Percentiles rank a stretch among this genome's conserved stretches.
phyloP scores from a whole-genome alignment of 257 asterid genomes.

The Solanum bukasovii region DNA sequence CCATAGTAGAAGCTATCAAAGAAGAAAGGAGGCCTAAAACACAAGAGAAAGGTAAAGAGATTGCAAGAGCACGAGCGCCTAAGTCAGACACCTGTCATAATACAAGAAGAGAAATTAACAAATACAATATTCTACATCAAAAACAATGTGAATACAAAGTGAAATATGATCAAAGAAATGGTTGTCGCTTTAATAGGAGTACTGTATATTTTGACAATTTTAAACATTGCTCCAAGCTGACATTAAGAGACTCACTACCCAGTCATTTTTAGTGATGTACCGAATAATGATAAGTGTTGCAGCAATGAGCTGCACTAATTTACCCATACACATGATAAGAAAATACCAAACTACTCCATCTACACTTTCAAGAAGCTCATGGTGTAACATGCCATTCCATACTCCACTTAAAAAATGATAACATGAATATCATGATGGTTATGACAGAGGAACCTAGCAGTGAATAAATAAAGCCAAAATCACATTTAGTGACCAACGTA shows the following conservation, averaged over 20 bases:
- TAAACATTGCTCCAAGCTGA: background rate
- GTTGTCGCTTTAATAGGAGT: background rate
- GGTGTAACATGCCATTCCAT: background rate
- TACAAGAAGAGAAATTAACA: constrained; percentile 5
- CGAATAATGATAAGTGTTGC: background rate
- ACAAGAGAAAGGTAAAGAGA: constrained; percentile 89
- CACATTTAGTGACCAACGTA: background rate
- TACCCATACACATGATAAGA: background rate
- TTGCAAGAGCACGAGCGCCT: constrained; percentile 90
- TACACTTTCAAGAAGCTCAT: background rate
- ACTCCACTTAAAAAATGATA: background rate
- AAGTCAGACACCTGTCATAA: constrained; percentile 60
- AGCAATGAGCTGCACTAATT: background rate
- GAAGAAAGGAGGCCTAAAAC: constrained; percentile 85
- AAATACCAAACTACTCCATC: background rate
- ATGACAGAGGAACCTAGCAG: background rate
- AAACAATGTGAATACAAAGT: background rate
- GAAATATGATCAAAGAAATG: background rate
- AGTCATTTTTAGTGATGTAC: background rate
- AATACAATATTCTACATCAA: background rate
- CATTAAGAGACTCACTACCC: background rate
- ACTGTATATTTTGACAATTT: background rate
- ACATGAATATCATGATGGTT: background rate
- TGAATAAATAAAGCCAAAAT: background rate
- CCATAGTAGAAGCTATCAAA: constrained; percentile 93